Base-by-base conservation (phyloP, 257 asterid genomes). In the Linaria vulgaris region DNA sequence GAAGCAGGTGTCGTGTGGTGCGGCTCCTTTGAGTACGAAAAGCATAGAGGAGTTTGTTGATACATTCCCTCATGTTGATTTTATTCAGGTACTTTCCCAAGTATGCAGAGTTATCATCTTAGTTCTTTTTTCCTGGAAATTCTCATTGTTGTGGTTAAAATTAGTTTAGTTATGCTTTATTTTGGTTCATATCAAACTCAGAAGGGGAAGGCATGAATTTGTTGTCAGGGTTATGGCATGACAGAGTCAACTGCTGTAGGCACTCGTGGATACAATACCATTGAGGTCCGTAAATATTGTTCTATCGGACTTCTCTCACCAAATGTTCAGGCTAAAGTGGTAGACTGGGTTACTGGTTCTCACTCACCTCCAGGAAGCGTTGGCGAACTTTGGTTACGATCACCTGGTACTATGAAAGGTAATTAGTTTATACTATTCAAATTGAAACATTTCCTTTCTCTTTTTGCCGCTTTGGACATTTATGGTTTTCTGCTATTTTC, bases 381-480 rank as follows among this genome's bases (percentile, higher is more conserved):
- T 23, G 98, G 98, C 8, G 98, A 91, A 85, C 91, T 91, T 55
- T 91, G 95, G 96, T 58, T 91, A 74, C 80, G 70, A 1, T 52
- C 90, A 10, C 91, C 96, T 58, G 91, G 94, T 60, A 78, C 70
- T 54, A 82, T 86, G 96, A 85, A 84, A 82, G 97, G 97, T 91
- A 75, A 22, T 61, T 22, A 13, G 4, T 5, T 67, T n/a, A 17
- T 44, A 49, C 52, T 15, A 9, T 52, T 50, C 23, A 2, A 69
- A 61, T 41, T 23, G 34, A 3, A 48, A 27, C 30, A 24, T 22
- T n/a, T 12, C 15, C n/a, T 22, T 12, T 9, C 56, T 44, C 11
- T 44, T n/a, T 44, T 44, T 44, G 49, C 49, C 49, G 3, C 49
- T 0, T 12, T 44, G 15, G 16, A 10, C 23, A 15, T 47, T 7